Evolutionary conservation across 2,329 filamentous ascomycete genomes (phyloP).

Genomic region (Ambrosiella cleistominuta): DNA sequence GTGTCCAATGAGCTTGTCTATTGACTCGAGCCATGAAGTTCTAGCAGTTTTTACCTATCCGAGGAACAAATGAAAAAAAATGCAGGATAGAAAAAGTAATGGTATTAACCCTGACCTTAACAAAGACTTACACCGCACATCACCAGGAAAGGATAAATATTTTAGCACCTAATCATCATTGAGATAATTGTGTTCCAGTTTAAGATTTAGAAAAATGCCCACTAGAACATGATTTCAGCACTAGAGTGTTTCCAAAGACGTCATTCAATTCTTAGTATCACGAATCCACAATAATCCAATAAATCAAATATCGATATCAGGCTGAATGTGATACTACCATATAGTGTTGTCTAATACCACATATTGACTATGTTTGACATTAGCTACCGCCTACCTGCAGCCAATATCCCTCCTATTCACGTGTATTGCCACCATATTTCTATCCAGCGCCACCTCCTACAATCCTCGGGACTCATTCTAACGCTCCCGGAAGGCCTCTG

Average conservation of each 20-base stretch:
- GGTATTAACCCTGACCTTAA: too few species aligned
- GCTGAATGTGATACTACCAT: neutral
- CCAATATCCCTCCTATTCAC: slow-evolving; percentile 1
- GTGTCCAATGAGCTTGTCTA: neutral
- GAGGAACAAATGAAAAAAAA: too few species aligned
- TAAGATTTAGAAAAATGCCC: too few species aligned
- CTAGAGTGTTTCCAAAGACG: too few species aligned
- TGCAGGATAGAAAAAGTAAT: too few species aligned
- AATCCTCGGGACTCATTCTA: neutral
- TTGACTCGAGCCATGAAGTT: neutral
- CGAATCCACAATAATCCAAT: neutral
- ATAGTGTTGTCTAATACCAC: neutral
- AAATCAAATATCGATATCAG: neutral
- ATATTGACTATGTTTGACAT: neutral
- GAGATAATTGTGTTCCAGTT: too few species aligned
- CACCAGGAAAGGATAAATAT: too few species aligned
- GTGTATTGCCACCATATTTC: neutral
- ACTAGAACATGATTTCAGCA: too few species aligned
- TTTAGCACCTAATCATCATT: too few species aligned
- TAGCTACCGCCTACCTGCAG: neutral
- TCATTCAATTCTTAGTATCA: too few species aligned
- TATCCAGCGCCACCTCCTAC: neutral
- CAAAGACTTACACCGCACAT: too few species aligned
- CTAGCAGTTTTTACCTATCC: too few species aligned
- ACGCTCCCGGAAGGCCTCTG: neutral